phyloP scores from a whole-genome alignment of 2,329 filamentous ascomycete genomes.

The Xylariaceae sp. region DNA sequence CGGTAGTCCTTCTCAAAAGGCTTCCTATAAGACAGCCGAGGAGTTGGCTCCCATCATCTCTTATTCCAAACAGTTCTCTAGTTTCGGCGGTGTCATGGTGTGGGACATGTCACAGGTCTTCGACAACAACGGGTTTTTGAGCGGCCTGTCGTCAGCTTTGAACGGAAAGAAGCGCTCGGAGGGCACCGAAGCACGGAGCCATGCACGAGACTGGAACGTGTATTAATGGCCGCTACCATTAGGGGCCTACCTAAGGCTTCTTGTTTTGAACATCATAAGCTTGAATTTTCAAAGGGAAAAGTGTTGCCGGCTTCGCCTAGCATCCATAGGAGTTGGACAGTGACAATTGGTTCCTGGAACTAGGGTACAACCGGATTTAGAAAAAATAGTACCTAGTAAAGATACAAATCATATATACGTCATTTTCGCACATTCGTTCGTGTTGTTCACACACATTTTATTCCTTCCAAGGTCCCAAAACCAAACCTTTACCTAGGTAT shows the following conservation, averaged over 20 bases:
- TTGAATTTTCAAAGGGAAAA: neutral
- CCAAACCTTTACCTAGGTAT: too few relatives aligned
- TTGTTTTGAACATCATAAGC: neutral
- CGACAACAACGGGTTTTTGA: conserved; percentile 56
- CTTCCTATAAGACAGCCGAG: conserved; percentile 47
- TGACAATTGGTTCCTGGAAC: neutral
- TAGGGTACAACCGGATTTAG: neutral
- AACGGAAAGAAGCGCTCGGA: conserved; percentile 1
- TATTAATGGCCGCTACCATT: neutral
- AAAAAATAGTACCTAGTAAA: neutral
- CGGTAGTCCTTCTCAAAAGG: conserved; percentile 41
- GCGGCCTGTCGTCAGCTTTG: conserved; percentile 39
- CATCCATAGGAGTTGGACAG: neutral
- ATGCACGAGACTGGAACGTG: neutral
- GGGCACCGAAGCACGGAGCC: neutral
- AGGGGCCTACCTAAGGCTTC: neutral
- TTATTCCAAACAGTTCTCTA: conserved; percentile 55
- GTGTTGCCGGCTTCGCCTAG: too few relatives aligned
- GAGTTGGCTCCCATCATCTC: conserved; percentile 52
- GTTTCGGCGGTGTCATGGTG: conserved; percentile 68
- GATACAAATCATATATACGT: neutral
- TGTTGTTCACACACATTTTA: neutral
- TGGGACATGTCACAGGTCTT: conserved; percentile 67
- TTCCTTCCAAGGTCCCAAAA: neutral
- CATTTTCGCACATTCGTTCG: neutral